Evolutionary conservation across 768 basidiomycete species (phyloP), one percentile per base, ranked within the genome.

Genomic region (Amanita subjunquillea): DNA sequence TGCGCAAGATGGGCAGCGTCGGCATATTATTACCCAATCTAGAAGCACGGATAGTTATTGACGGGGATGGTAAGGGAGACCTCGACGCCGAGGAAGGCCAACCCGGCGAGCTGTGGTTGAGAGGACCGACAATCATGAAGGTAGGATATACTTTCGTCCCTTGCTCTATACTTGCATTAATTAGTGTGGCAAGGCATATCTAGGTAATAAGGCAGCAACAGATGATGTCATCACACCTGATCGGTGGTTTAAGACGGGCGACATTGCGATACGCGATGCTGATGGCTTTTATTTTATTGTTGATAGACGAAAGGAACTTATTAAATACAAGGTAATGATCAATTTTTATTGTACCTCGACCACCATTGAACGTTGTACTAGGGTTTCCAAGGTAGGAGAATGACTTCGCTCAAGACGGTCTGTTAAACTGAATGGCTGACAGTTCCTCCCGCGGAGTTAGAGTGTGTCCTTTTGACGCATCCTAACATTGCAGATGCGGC

Each of bases 221-320:
- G 67, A 70, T 22, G 75, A 80, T 12, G 67, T 82, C 5, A 83
- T 94, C 57, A 87, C 85, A 0, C 65, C 66, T 0, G 85, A 89
- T 46, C 76, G 80, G 3, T 96, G 89, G 89, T 83, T 91, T 70
- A 90, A 86, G 73, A 93, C 91, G 0, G 91, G 92, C 1, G 92
- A 95, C 63, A 78, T 94, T 47, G 86, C 78, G 1, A 63, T 74
- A 15, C 67, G 79, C 10, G 85, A 91, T 55, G 53, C 65, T 2
- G 80, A 90, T 0, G 91, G 90, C 0, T 87, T 74, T 61, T 88
- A 82, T 62, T 77, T 73, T 57, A 85, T 89, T 48, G 82, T 90
- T 2, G 86, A 89, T 58, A 69, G 89, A 32, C 72, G 75, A 44
- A 88, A 88, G 55, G 87, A 87, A 59, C 67, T 87, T 22, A 83